A percentile compares a stretch with the other conserved stretches of the same genome.
These are phyloP conservation scores for Aspergillus calidoustus DNA, from an alignment of 2,329 filamentous ascomycete genomes.

Conservation along the genomic window DNA sequence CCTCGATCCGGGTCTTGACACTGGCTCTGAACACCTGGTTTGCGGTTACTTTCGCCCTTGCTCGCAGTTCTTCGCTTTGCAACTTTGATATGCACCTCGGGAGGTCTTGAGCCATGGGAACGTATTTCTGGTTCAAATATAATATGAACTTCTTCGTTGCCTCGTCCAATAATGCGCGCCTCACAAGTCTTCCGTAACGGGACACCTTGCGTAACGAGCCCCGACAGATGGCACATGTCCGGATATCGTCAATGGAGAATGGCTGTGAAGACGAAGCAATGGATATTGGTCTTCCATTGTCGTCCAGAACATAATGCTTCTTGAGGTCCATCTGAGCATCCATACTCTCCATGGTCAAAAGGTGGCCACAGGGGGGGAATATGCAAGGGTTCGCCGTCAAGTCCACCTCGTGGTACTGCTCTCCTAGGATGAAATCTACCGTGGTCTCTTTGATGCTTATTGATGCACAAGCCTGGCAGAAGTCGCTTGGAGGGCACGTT, in stretches of 20 bases:
- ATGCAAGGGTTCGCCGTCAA: slow-evolving; percentile 65
- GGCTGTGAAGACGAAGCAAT: slow-evolving; percentile 44
- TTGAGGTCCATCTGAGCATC: slow-evolving; percentile 64
- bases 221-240: slow-evolving; percentile 64
- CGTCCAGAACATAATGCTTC: slow-evolving; percentile 35
- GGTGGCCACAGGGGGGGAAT: slow-evolving; percentile 66
- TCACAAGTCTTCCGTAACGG: slow-evolving; percentile 51
- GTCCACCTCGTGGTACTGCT: slow-evolving; percentile 61
- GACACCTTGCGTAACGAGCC: slow-evolving; percentile 59
- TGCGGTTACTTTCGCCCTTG: neutral
- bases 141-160: slow-evolving; percentile 68
- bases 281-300: slow-evolving; percentile 28
- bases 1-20: slow-evolving; percentile 24
- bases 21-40: neutral
- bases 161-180: slow-evolving; percentile 63
- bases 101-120: slow-evolving; percentile 45
- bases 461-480: slow-evolving; percentile 62
- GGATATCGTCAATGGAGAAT: slow-evolving; percentile 57
- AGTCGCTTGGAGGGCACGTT: slow-evolving; percentile 55
- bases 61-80: slow-evolving; percentile 15
- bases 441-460: slow-evolving; percentile 48
- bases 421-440: slow-evolving; percentile 63
- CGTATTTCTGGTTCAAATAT: slow-evolving; percentile 53
- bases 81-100: slow-evolving; percentile 31
- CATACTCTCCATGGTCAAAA: slow-evolving; percentile 63